Base-by-base conservation (phyloP, 176 grass and related monocot species). In the Paspalum notatum region DNA sequence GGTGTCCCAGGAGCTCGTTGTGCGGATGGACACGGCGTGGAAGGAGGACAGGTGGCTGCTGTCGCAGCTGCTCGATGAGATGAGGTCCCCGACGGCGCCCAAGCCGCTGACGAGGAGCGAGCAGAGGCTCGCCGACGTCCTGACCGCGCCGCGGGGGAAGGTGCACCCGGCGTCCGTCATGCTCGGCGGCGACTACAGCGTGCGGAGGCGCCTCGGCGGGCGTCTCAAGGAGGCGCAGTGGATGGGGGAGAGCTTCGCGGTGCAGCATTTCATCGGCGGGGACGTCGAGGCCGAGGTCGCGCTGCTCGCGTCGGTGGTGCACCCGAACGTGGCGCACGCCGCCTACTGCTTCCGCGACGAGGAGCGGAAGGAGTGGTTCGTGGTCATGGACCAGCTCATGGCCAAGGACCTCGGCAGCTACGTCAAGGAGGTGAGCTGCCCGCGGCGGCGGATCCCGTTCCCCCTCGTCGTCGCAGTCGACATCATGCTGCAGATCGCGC, bases 211-310 rank as follows among this genome's bases (percentile, higher is more conserved):
- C 42, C 78, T 98, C 17, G 90, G 87, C 0, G 83, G 90, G 8
- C 22, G 67, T 21, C 87, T 89, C 32, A 98, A 98, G 87, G 96
- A 95, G 84, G 96, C 85, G 55, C 96, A 98, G 53, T 98, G 96
- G 96, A 85, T 94, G 85, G 92, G 92, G 24, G 96, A 89, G 41
- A 89, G 60, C 82, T 86, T 95, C 58, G 92, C 84, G 1, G 82
- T 98, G 78, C 93, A 93, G 82, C 96, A 98, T 46, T 44, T 91
- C 66, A 89, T 91, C 46, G 86, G 96, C 46, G 86, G 96, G 9
- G 92, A 95, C 71, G 68, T 79, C 21, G 84, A 84, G 8, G 74
- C 59, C 27, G 95, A 98, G 77, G 84, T 93, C 11, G 76, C 88
- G 10, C 42, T 91, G 69, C 80, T 98, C n/a, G 84, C 90, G 0